Percentiles rank a stretch among this genome's conserved stretches.
phyloP scores from a whole-genome alignment of 2,329 filamentous ascomycete genomes.

The Herpomyces periplanetae region DNA sequence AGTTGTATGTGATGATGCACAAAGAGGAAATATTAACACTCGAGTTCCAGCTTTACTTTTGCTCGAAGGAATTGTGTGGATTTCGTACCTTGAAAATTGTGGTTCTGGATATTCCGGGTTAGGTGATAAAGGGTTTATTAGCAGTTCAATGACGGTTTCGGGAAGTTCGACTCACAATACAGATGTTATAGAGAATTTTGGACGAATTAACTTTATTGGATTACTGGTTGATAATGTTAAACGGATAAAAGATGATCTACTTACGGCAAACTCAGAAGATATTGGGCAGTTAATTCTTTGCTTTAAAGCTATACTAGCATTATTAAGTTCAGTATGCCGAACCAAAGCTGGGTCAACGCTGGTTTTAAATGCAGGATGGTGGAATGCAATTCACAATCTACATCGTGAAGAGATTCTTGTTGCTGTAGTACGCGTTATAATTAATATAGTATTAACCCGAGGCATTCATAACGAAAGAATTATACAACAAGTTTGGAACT shows the following conservation, averaged over 20 bases:
- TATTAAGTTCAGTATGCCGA: constrained; percentile 7
- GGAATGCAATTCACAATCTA: constrained; percentile 19
- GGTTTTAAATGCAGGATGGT: constrained; percentile 2
- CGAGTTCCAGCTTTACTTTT: constrained; percentile 54
- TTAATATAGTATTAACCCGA: constrained; percentile 36
- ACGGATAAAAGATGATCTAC: constrained; percentile 30
- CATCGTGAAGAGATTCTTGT: constrained; percentile 47
- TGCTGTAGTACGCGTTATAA: constrained; percentile 39
- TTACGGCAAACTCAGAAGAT: constrained; percentile 16
- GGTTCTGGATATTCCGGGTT: too few relatives aligned
- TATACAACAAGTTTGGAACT: constrained; percentile 30
- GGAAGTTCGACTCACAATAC: too few relatives aligned
- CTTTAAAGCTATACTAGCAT: constrained; percentile 12
- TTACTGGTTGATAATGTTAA: constrained; percentile 62
- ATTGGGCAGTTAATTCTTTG: constrained; percentile 5
- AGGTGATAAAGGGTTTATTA: too few relatives aligned
- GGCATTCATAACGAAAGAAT: constrained; percentile 38
- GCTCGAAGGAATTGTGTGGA: constrained; percentile 31
- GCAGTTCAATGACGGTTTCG: too few relatives aligned
- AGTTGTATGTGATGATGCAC: constrained; percentile 66
- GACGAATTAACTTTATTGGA: constrained; percentile 56
- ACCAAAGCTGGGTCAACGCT: constrained; percentile 3
- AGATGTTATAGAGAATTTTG: constrained; percentile 42
- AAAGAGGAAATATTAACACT: constrained; percentile 37
- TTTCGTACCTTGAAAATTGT: constrained; percentile 28